Base-by-base conservation (phyloP, 1,284 basidiomycete genomes). In the Phellopilus nigrolimitatus region DNA sequence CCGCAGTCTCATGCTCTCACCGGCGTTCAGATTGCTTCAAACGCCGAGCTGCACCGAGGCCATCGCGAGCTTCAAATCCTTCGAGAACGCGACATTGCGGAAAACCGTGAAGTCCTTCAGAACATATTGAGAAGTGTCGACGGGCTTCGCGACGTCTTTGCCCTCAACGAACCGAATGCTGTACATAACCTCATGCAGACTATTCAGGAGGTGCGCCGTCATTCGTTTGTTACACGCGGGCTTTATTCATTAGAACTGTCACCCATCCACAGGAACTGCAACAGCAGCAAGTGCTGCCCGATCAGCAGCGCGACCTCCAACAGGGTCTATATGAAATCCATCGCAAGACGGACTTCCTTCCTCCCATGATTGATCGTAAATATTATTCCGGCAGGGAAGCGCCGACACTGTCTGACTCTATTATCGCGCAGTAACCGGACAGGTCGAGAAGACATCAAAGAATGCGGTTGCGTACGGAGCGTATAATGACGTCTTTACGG, bases 301-400 rank as follows among this genome's bases (percentile, higher is more conserved):
- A 67, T 48, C 57, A 63, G 27, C 60, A 57, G 2, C 45, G 48
- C 10, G 39, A 40, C 19, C 69, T 74, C 52, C 65, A 63, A 49
- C 61, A 67, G 19, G 69, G 70, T 1, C 56, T 74, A 28, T 69
- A 67, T 62, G 56, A 62, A 47, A 58, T 74, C 19, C 66, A 69
- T 40, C 57, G 63, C 41, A 60, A 64, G 50, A 69, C 70, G 3
- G 57, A 64, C 22, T 62, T 61, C 46, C 56, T 74, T 8, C 71
- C 72, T 28, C 71, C 71, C 3, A 62, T 71, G 50, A 64, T 62
- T 34, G 70, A 75, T 54, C 58, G 73, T 75, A 56, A 52, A 71
- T 58, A 9, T 19, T 24, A 39, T 8, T 13, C 12, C 10, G 19
- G 24, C 19, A 31, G 19, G 15, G 52, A 24, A 51, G 48, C 28